Evolutionary conservation across 306 rosid genomes (phyloP).

Genomic region (Castanea sativa): DNA sequence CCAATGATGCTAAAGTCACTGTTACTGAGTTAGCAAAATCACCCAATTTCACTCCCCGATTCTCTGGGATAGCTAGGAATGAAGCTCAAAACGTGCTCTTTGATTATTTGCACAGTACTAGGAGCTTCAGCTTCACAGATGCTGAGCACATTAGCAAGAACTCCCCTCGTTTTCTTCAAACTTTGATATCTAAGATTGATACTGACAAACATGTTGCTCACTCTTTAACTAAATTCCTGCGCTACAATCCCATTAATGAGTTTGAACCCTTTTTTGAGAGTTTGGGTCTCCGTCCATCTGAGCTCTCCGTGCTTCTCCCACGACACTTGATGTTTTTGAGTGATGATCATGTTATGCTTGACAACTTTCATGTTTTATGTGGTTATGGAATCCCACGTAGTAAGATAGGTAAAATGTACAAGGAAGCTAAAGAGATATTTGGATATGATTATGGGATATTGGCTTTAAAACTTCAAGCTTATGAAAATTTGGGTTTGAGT

Average conservation of each 20-base stretch:
- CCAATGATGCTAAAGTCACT: constrained; percentile 17
- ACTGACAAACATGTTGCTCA: constrained; percentile 35
- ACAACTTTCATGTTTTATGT: constrained; percentile 52
- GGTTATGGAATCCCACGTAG: constrained; percentile 59
- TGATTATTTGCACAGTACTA: constrained; percentile 66
- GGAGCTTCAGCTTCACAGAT: constrained; percentile 46
- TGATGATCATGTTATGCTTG: constrained; percentile 54
- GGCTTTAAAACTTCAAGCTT: constrained; percentile 49
- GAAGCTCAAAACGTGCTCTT: constrained; percentile 50
- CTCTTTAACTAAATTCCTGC: constrained; percentile 41
- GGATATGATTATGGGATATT: constrained; percentile 41
- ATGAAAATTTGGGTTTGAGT: constrained; percentile 66
- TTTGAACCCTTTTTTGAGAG: constrained; percentile 85
- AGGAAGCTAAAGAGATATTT: constrained; percentile 64
- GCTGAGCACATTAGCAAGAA: constrained; percentile 76
- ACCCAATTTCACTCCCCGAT: constrained; percentile 11
- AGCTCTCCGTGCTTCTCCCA: constrained; percentile 49
- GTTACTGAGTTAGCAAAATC: constrained; percentile 6
- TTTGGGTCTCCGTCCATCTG: constrained; percentile 53
- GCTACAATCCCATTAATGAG: constrained; percentile 75
- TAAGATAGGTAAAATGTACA: constrained; percentile 61
- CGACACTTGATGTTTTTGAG: constrained; percentile 41
- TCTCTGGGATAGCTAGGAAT: constrained; percentile 32
- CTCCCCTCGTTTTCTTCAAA: constrained; percentile 56
- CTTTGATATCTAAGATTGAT: constrained; percentile 37